A percentile compares a stretch with the other conserved stretches of the same genome.
Evolutionary conservation across 768 basidiomycete genomes (phyloP).

Genomic region (Pulveroboletus sp.): DNA sequence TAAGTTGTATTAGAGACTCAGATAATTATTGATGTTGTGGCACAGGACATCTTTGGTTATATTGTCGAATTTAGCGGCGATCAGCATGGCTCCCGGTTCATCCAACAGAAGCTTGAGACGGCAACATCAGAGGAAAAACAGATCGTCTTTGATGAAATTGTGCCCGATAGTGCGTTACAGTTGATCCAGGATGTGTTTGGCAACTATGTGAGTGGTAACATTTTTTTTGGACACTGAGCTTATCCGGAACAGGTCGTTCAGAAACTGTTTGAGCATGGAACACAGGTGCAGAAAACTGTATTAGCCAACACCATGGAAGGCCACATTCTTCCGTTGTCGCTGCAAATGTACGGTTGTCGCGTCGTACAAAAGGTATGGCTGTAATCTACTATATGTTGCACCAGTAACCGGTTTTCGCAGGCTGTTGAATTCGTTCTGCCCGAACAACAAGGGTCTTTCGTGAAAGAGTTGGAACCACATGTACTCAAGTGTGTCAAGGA

Average conservation of each 20-base stretch:
- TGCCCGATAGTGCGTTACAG: constrained; percentile 68
- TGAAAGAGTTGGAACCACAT: constrained; percentile 76
- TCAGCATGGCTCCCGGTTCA: constrained; percentile 97
- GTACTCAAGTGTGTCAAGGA: constrained; percentile 87
- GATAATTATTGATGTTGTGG: constrained; percentile 3
- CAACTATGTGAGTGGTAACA: constrained; percentile 70
- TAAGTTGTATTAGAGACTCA: constrained; percentile 33
- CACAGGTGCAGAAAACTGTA: constrained; percentile 65
- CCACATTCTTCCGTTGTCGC: constrained; percentile 69
- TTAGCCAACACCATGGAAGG: constrained; percentile 75
- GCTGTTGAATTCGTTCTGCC: constrained; percentile 79
- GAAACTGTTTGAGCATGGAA: constrained; percentile 88
- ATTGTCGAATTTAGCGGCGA: constrained; percentile 91
- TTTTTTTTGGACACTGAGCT: constrained; percentile 1
- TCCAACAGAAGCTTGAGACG: constrained; percentile 81
- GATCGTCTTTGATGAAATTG: constrained; percentile 82
- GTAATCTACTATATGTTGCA: background rate
- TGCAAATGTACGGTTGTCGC: constrained; percentile 95
- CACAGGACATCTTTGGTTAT: constrained; percentile 81
- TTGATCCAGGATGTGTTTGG: constrained; percentile 93
- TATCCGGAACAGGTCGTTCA: constrained; percentile 71
- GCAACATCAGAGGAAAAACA: constrained; percentile 80
- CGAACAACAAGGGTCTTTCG: constrained; percentile 74
- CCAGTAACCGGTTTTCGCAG: constrained; percentile 37
- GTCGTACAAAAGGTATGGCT: constrained; percentile 83